Base-by-base conservation (phyloP, 1,284 basidiomycete genomes). In the Gomphus bonarii region DNA sequence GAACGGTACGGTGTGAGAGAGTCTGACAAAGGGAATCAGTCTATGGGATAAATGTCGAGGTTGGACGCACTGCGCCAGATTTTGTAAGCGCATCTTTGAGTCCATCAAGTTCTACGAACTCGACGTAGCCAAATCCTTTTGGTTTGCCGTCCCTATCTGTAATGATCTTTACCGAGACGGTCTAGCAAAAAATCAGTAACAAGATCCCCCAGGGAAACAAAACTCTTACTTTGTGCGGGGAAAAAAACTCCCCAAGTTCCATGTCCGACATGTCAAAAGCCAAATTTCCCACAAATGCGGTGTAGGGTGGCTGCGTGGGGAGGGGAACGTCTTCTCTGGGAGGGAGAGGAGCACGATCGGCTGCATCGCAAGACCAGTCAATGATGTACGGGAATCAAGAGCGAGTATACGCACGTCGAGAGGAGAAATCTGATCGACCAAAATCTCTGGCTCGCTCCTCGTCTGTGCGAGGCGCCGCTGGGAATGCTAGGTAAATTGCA, bases 61-160 rank as follows among this genome's bases (percentile, higher is more conserved):
- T 25, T 46, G 20, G 31, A 73, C 85, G 65, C 60, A 90, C 88
- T 54, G 74, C 72, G 58, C 84, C 84, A 38, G 69, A 77, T 69
- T 81, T 84, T 40, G 73, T 72, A 33, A 97, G 72, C 6, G 88
- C 95, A 56, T 85, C 82, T 72, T 93, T 94, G 61, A 98, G 75
- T 47, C 82, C 84, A 40, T 94, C 90, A 58, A 92, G 69, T 55
- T 86, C 85, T 40, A 77, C 79, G 67, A 98, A 99, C 69, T 99
- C 95, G 62, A 98, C 85, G 68, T 99, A 99, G 35, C 95, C 97
- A 72, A 97, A 99, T 1, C 97, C 97, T 71, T 97, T 98, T 35
- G 93, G 89, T 69, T 93, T 93, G 56, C 95, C 93, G 52, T 88
- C 86, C 58, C 84, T 80, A 65, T 95, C 94, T 65, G 81, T 88